These are phyloP conservation scores for Talaromyces sp. DNA, from an alignment of 2,329 filamentous ascomycete species.

Conservation along the genomic window DNA sequence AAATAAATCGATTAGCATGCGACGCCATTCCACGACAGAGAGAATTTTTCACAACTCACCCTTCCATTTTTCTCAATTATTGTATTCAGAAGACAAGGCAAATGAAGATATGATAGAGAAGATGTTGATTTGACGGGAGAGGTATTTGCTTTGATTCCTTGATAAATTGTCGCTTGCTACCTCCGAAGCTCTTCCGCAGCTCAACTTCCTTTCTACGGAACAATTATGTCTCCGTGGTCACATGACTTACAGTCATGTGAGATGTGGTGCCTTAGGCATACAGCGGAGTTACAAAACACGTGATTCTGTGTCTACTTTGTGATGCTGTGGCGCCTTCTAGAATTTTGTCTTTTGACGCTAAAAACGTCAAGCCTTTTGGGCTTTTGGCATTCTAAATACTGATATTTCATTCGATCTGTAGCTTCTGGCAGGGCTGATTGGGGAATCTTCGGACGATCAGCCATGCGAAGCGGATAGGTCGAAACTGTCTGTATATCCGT, in stretches of 20 bases:
- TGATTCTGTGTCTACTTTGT: not conserved
- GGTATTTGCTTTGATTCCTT: not conserved
- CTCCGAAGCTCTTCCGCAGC: conserved; percentile 1
- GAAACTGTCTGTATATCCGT: not conserved
- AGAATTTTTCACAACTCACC: conserved; percentile 2
- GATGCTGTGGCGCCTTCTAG: not conserved
- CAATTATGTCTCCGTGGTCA: conserved; percentile 3
- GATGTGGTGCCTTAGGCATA: not conserved
- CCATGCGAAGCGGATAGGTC: not conserved
- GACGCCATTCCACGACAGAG: conserved; percentile 2
- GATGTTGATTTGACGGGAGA: not conserved
- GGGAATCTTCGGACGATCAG: not conserved
- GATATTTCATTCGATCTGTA: not conserved
- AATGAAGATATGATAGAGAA: not conserved
- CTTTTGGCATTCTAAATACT: not conserved
- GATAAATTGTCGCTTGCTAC: not conserved
- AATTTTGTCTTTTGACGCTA: not conserved
- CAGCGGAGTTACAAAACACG: not conserved
- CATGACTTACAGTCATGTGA: not conserved
- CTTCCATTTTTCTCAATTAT: conserved; percentile 13
- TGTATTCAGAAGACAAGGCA: not conserved
- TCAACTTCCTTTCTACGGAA: conserved; percentile 6
- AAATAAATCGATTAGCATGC: conserved; percentile 9
- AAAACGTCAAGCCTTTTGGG: not conserved
- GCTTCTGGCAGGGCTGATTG: not conserved